Evolutionary conservation across 768 basidiomycete genomes (phyloP).

Genomic region (Tephrocybe sp.): DNA sequence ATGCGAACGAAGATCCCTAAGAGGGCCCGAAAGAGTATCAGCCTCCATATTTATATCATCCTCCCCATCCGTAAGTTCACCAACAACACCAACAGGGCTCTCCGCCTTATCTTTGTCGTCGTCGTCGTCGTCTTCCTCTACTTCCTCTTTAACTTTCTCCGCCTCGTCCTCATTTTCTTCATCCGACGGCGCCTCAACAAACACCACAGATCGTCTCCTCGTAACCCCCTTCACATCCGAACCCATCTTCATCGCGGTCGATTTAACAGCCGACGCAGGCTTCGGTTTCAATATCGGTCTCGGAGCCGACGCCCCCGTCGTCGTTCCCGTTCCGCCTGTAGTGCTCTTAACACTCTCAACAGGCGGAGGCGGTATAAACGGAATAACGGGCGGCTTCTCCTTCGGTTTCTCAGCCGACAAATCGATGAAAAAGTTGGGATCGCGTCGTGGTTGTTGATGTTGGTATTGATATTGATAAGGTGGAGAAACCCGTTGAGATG

Average conservation of each 20-base stretch:
- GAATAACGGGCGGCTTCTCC: not conserved
- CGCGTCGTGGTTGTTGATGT: not conserved
- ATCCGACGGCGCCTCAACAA: not conserved
- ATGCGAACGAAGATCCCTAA: conserved; percentile 5
- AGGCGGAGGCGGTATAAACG: conserved; percentile 6
- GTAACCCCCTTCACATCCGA: not conserved
- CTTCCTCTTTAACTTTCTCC: not conserved
- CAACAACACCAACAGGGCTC: not conserved
- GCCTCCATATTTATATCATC: not conserved
- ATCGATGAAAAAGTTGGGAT: not conserved
- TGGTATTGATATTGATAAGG: too few relatives aligned
- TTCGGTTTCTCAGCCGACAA: not conserved
- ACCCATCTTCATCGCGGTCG: not conserved
- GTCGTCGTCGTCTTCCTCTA: not conserved
- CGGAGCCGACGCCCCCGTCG: not conserved
- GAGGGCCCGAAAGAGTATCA: not conserved
- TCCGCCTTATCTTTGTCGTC: not conserved
- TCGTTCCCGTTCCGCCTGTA: not conserved
- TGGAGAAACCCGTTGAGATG: too few relatives aligned
- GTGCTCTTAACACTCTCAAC: not conserved
- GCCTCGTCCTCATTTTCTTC: not conserved
- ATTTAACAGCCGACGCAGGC: not conserved
- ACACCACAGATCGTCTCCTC: not conserved
- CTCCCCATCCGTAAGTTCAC: not conserved
- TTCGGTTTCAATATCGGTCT: conserved; percentile 4